Conservation (phyloP, 2,329 filamentous ascomycete genomes). For the Lecanicillium sp. region DNA sequence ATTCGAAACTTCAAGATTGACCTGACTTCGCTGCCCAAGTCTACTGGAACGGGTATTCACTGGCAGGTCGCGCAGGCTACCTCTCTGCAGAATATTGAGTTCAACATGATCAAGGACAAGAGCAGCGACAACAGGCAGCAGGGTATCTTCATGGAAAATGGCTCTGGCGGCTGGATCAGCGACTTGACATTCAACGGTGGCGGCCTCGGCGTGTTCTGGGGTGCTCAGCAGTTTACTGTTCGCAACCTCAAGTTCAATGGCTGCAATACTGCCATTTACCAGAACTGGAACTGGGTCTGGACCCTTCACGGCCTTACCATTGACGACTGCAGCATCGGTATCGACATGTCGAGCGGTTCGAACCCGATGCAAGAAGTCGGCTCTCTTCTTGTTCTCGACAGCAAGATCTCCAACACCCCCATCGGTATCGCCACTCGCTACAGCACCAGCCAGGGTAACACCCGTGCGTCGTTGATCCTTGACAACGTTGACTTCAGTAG, state of each 20-base stretch:
- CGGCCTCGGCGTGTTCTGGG: slow-evolving; percentile 68
- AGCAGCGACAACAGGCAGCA: slow-evolving; percentile 59
- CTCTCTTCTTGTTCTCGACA: slow-evolving; percentile 77
- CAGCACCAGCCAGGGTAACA: slow-evolving; percentile 49
- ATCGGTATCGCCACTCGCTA: slow-evolving; percentile 68
- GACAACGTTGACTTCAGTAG: slow-evolving; percentile 81
- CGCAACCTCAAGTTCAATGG: slow-evolving; percentile 76
- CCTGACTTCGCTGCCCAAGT: slow-evolving; percentile 55
- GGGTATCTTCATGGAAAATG: slow-evolving; percentile 80
- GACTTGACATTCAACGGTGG: slow-evolving; percentile 81
- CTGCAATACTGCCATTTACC: slow-evolving; percentile 75
- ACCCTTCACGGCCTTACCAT: slow-evolving; percentile 69
- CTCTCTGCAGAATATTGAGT: slow-evolving; percentile 71
- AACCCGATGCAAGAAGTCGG: slow-evolving; percentile 67
- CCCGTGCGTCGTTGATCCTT: slow-evolving; percentile 75
- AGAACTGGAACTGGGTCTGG: slow-evolving; percentile 93
- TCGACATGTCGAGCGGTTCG: slow-evolving; percentile 68
- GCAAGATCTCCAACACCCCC: slow-evolving; percentile 65
- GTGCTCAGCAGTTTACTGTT: slow-evolving; percentile 81
- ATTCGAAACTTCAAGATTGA: slow-evolving; percentile 79
- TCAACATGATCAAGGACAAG: slow-evolving; percentile 66
- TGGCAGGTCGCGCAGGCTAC: slow-evolving; percentile 84
- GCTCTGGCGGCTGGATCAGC: slow-evolving; percentile 75
- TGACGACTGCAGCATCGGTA: slow-evolving; percentile 65
- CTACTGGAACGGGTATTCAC: slow-evolving; percentile 63